Percentiles rank a stretch among this genome's conserved stretches.
phyloP scores from a whole-genome alignment of 2,329 filamentous ascomycete species.

The Waltergamsia citrina region DNA sequence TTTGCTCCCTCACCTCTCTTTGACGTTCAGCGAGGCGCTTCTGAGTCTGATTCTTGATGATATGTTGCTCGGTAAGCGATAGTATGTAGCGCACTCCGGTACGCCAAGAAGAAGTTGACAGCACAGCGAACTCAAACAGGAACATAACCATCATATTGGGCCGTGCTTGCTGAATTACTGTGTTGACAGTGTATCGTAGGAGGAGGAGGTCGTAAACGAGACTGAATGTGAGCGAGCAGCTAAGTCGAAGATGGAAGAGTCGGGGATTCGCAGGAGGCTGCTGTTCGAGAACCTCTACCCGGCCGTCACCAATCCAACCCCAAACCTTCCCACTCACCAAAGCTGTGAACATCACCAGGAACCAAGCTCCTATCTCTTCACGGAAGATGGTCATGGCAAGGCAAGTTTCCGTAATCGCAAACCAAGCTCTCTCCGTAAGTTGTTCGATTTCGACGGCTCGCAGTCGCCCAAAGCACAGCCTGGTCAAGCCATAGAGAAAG shows the following conservation, averaged over 20 bases:
- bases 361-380: slow-evolving; percentile 89
- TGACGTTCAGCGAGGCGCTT: slow-evolving; percentile 60
- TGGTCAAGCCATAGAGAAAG: slow-evolving; percentile 79
- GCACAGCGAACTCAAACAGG: slow-evolving; percentile 89
- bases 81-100: slow-evolving; percentile 72
- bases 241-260: slow-evolving; percentile 77
- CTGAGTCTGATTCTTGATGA: slow-evolving; percentile 65
- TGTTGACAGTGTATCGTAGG: slow-evolving; percentile 71
- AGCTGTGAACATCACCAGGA: slow-evolving; percentile 91
- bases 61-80: slow-evolving; percentile 65
- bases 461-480: slow-evolving; percentile 80
- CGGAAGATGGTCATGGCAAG: slow-evolving; percentile 97
- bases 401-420: slow-evolving; percentile 92
- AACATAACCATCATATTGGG: slow-evolving; percentile 99
- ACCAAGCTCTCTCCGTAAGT: slow-evolving; percentile 96
- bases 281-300: slow-evolving; percentile 90
- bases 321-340: slow-evolving; percentile 92
- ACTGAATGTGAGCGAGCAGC: slow-evolving; percentile 68
- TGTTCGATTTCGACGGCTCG: slow-evolving; percentile 94
- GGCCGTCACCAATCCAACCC: slow-evolving; percentile 95
- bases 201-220: slow-evolving; percentile 72
- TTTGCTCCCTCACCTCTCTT: slow-evolving; percentile 53
- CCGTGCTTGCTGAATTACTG: slow-evolving; percentile 77
- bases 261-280: slow-evolving; percentile 84
- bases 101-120: slow-evolving; percentile 71